Evolutionary conservation across 2,329 filamentous ascomycete genomes (phyloP).

Genomic region (Claviceps spartinae): DNA sequence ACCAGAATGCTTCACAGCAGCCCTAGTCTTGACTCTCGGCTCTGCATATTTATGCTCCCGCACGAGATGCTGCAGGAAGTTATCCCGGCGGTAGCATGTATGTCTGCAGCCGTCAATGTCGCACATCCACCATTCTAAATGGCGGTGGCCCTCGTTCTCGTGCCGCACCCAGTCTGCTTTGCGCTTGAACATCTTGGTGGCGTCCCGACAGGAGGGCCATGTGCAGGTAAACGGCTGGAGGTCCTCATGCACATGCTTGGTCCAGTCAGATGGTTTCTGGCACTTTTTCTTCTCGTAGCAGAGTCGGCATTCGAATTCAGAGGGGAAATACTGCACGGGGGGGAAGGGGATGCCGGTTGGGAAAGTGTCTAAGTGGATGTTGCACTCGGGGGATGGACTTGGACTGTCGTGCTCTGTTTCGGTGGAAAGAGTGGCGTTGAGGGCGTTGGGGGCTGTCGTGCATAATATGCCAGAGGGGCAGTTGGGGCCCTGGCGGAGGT

Average conservation of each 20-base stretch:
- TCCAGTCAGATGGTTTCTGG: conserved; percentile 89
- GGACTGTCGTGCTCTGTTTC: conserved; percentile 30
- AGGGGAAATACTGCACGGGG: conserved; percentile 61
- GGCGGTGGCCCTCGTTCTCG: conserved; percentile 81
- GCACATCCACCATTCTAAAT: conserved; percentile 85
- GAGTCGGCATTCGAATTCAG: conserved; percentile 78
- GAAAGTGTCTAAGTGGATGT: conserved; percentile 60
- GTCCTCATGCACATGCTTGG: conserved; percentile 90
- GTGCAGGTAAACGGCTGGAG: conserved; percentile 89
- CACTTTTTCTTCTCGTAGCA: conserved; percentile 80
- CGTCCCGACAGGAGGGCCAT: conserved; percentile 67
- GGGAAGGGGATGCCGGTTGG: conserved; percentile 71
- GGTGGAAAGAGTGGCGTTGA: no score
- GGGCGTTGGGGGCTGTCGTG: conserved; percentile 23
- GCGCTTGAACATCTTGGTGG: conserved; percentile 82
- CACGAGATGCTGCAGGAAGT: conserved; percentile 85
- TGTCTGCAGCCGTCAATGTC: conserved; percentile 69
- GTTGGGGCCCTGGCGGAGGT: conserved; percentile 45
- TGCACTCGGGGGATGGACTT: conserved; percentile 53
- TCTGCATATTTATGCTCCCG: conserved; percentile 80
- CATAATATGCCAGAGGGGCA: conserved; percentile 54
- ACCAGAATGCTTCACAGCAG: conserved; percentile 46
- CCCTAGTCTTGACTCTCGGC: conserved; percentile 65
- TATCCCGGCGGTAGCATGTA: conserved; percentile 75
- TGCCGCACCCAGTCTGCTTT: conserved; percentile 95